Evolutionary conservation across 768 basidiomycete genomes (phyloP).

Genomic region (Naganishia antarctica): DNA sequence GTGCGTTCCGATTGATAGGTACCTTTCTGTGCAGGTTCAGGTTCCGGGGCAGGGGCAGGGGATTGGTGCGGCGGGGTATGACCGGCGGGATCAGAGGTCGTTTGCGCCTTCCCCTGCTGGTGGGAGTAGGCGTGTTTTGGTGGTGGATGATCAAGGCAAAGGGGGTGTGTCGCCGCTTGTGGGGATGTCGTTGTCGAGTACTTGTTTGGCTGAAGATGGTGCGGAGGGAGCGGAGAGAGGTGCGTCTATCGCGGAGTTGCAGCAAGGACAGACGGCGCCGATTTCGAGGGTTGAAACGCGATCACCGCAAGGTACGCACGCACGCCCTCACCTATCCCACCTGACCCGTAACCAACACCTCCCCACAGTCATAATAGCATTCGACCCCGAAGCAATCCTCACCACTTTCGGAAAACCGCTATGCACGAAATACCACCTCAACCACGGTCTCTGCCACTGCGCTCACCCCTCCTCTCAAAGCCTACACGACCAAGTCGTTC

Average conservation of each 20-base stretch:
- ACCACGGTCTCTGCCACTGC: slow-evolving; percentile 1
- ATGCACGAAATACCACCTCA: slow-evolving; percentile 16
- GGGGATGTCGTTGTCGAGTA: too few relatives aligned
- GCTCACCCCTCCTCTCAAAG: background rate
- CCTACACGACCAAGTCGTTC: slow-evolving; percentile 4
- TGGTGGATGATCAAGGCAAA: background rate
- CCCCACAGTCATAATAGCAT: too few relatives aligned
- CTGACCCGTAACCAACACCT: too few relatives aligned
- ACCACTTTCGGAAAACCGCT: background rate
- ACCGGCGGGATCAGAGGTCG: background rate
- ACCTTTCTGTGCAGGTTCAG: slow-evolving; percentile 1
- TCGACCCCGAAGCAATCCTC: background rate
- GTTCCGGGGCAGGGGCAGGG: background rate
- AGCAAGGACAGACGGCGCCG: too few relatives aligned
- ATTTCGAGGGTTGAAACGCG: too few relatives aligned
- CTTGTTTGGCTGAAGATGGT: too few relatives aligned
- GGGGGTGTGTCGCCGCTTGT: too few relatives aligned
- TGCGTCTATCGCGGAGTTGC: too few relatives aligned
- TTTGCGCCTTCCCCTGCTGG: background rate
- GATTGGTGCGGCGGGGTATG: background rate
- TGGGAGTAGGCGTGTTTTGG: background rate
- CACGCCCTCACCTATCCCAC: too few relatives aligned
- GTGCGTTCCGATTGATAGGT: background rate
- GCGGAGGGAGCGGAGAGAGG: too few relatives aligned
- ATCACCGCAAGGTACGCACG: too few relatives aligned